phyloP scores from a whole-genome alignment of 1,139 yeast species.

The Sugiyamaella xylanicola region DNA sequence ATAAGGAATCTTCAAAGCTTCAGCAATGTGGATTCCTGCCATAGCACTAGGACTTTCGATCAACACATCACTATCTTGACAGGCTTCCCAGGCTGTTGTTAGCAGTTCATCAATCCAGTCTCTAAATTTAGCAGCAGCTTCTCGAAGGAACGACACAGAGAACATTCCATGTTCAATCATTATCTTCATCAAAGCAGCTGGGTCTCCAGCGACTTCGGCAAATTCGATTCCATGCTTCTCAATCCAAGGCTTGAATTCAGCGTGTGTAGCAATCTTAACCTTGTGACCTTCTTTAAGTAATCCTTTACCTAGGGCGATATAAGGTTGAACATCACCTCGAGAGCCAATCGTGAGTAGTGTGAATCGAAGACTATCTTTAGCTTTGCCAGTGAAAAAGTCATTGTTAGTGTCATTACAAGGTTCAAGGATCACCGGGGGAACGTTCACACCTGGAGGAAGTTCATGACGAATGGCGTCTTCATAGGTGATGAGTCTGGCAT shows the following conservation, averaged over 20 bases:
- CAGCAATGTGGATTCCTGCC: conserved; percentile 95
- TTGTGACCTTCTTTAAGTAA: conserved; percentile 75
- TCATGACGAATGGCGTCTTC: conserved; percentile 36
- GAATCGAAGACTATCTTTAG: conserved; percentile 51
- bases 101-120: conserved; percentile 80
- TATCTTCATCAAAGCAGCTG: conserved; percentile 85
- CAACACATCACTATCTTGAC: conserved; percentile 78
- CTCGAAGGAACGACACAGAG: conserved; percentile 79
- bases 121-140: conserved; percentile 75
- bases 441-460: conserved; percentile 21
- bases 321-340: conserved; percentile 96
- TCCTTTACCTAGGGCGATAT: conserved; percentile 84
- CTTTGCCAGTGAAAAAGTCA: conserved; percentile 25
- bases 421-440: conserved; percentile 38
- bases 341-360: conserved; percentile 88
- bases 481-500: conserved; percentile 39
- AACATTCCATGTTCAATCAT: conserved; percentile 91
- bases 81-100: conserved; percentile 76
- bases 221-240: conserved; percentile 65
- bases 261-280: conserved; percentile 83
- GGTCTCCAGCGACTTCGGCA: conserved; percentile 84
- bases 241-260: conserved; percentile 78
- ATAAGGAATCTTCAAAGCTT: conserved; percentile 84
- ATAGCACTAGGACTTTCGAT: conserved; percentile 95
- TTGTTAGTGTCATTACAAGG: conserved; percentile 13